These are phyloP conservation scores for Saccharomycopsis sp. DNA, from an alignment of 805 yeast species.

Conservation along the genomic window DNA sequence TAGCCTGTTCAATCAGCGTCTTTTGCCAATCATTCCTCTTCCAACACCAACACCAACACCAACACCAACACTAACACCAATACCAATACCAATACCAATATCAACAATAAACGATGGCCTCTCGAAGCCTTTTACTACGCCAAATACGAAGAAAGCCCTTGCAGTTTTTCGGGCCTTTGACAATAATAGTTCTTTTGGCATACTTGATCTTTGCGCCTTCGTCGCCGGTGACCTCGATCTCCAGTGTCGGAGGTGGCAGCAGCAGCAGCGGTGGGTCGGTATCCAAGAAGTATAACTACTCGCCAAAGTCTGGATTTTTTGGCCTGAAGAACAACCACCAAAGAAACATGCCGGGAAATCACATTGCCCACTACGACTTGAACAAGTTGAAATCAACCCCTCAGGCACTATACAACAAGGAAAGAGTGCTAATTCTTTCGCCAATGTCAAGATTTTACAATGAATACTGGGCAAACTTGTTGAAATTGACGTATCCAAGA, in stretches of 20 bases:
- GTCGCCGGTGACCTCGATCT: slow-evolving; percentile 9
- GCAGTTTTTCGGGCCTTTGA: slow-evolving; percentile 37
- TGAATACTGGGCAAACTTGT: slow-evolving; percentile 80
- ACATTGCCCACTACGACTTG: slow-evolving; percentile 75
- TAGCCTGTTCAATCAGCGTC: too few species aligned
- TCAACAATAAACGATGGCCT: too few species aligned
- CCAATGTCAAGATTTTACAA: slow-evolving; percentile 85
- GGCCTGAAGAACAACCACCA: slow-evolving; percentile 23
- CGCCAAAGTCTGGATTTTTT: slow-evolving; percentile 38
- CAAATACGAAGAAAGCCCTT: slow-evolving; percentile 55
- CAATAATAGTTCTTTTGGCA: slow-evolving; percentile 33
- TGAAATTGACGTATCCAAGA: slow-evolving; percentile 73
- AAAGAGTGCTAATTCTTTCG: slow-evolving; percentile 76
- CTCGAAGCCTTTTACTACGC: too few species aligned
- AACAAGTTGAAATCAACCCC: slow-evolving; percentile 67
- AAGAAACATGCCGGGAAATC: slow-evolving; percentile 59
- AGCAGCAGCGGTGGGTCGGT: too few species aligned
- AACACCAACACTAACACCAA: too few species aligned
- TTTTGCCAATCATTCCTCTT: too few species aligned
- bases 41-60: too few species aligned
- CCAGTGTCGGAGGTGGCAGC: not conserved
- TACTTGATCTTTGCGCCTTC: slow-evolving; percentile 34
- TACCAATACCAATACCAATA: too few species aligned
- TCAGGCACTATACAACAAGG: slow-evolving; percentile 64
- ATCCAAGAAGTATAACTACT: slow-evolving; percentile 41